Evolutionary conservation across 306 rosid genomes (phyloP), one percentile per base, ranked within the genome.

Genomic region (Castanea mollissima): DNA sequence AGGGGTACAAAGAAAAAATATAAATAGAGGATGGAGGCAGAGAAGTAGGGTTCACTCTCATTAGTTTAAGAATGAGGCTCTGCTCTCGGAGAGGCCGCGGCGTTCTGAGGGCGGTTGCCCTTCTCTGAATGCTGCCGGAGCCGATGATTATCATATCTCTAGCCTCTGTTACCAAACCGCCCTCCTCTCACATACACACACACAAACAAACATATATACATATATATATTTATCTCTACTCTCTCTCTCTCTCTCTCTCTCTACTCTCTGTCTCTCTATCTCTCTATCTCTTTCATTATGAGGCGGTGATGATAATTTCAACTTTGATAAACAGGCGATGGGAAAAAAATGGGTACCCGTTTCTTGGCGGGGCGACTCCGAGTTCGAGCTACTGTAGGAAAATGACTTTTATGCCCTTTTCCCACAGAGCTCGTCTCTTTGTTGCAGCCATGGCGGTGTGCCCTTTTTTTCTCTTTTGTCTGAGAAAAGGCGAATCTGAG

Each of bases 401-500:
- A 63, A 63, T 60, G 55, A 29, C 44, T 15, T 3, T 49, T 5
- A 35, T 46, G 57, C 5, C 69, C 27, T 4, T 49, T 56, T 62
- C 41, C 9, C 55, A 34, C 44, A 44, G 70, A 20, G 11, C 46
- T 38, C 19, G 10, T 23, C 58, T 18, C 15, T 56, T 71, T 55
- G 71, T 77, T 83, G 87, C 85, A 85, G 88, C 91, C 88, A 80
- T 58, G 62, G 60, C 54, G 44, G 12, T 23, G 76, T 65, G 27
- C 58, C 49, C 5, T 19, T 46, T 14, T 76, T 25, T 71, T 18
- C 81, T 69, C 65, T 21, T 16, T 34, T 78, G 75, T 77, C 82
- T 81, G 90, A 84, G 21, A 74, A 82, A 84, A 80, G 88, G 85
- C 88, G 87, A 87, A 87, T 87, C 91, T 85, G 91, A 87, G 60